Evolutionary conservation across 495 filamentous ascomycete genomes (phyloP).

Genomic region (Penicillium egyptiacum): DNA sequence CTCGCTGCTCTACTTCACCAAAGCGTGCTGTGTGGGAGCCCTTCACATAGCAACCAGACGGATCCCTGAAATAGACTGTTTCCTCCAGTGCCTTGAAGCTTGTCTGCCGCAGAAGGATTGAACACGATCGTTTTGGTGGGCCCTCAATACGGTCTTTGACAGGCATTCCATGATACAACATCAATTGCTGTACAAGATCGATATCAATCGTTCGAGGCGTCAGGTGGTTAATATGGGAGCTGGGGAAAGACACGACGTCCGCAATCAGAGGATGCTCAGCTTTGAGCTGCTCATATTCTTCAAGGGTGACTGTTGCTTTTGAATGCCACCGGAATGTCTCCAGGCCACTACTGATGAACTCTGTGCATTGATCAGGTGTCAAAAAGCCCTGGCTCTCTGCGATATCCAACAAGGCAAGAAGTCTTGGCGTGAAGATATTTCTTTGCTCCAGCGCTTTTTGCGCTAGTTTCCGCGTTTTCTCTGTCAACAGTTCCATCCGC

Average conservation of each 20-base stretch:
- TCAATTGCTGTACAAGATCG: constrained; percentile 35
- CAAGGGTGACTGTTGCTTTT: constrained; percentile 34
- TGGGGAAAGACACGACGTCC: constrained; percentile 43
- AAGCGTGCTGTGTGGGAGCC: constrained; percentile 46
- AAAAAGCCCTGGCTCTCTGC: constrained; percentile 26
- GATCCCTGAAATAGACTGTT: constrained; percentile 29
- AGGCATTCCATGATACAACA: constrained; percentile 32
- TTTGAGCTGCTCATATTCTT: constrained; percentile 39
- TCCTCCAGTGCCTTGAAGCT: constrained; percentile 47
- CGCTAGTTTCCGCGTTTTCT: constrained; percentile 27
- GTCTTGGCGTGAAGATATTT: constrained; percentile 36
- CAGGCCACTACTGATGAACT: constrained; percentile 37
- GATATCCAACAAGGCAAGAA: constrained; percentile 27
- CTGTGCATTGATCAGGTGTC: constrained; percentile 15
- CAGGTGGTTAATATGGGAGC: constrained; percentile 47
- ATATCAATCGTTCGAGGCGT: constrained; percentile 49
- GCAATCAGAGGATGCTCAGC: constrained; percentile 43
- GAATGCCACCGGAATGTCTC: constrained; percentile 45
- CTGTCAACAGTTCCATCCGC: constrained; percentile 37
- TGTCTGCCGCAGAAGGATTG: constrained; percentile 43
- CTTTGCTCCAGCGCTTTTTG: constrained; percentile 30
- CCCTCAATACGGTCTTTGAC: constrained; percentile 23
- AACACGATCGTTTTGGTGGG: constrained; percentile 17
- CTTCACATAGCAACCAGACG: constrained; percentile 13
- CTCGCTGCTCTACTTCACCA: constrained; percentile 47